Evolutionary conservation across 2,329 filamentous ascomycete genomes (phyloP).

Genomic region (Exophiala phaeomuriformis): DNA sequence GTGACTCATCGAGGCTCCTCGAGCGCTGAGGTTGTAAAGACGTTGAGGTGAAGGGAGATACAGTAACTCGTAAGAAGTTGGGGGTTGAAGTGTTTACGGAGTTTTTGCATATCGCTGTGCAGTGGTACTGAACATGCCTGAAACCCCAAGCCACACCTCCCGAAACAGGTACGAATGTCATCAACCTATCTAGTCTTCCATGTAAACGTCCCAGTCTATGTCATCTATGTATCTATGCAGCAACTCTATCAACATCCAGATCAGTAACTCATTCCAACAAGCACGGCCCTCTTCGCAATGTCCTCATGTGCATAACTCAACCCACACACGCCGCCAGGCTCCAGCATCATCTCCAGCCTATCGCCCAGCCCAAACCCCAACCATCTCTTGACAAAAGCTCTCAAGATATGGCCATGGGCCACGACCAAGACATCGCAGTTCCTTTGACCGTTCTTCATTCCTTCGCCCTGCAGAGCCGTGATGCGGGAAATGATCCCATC

Average conservation of each 20-base stretch:
- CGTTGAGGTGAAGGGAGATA: too few species aligned
- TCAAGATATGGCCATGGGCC: conserved; percentile 40
- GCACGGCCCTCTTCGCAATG: conserved; percentile 36
- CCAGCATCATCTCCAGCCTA: conserved; percentile 39
- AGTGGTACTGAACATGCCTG: too few species aligned
- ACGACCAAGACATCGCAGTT: conserved; percentile 17
- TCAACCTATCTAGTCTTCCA: too few species aligned
- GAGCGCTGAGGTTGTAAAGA: too few species aligned
- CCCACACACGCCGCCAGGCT: conserved; percentile 39
- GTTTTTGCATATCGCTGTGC: too few species aligned
- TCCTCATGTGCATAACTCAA: conserved; percentile 37
- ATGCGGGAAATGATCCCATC: conserved; percentile 40
- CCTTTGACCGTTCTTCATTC: conserved; percentile 7
- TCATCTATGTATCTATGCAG: too few species aligned
- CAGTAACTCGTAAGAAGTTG: too few species aligned
- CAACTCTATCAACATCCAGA: background rate
- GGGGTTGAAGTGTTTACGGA: too few species aligned
- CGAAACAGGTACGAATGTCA: too few species aligned
- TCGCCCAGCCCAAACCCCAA: conserved; percentile 38
- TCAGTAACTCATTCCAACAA: conserved; percentile 35
- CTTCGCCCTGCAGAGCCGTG: conserved; percentile 33
- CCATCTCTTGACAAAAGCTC: conserved; percentile 44
- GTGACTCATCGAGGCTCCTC: too few species aligned
- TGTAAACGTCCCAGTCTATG: too few species aligned
- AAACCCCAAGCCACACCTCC: too few species aligned